Conservation (phyloP, 73 alveolate genomes). For the Blepharisma stoltei region DNA sequence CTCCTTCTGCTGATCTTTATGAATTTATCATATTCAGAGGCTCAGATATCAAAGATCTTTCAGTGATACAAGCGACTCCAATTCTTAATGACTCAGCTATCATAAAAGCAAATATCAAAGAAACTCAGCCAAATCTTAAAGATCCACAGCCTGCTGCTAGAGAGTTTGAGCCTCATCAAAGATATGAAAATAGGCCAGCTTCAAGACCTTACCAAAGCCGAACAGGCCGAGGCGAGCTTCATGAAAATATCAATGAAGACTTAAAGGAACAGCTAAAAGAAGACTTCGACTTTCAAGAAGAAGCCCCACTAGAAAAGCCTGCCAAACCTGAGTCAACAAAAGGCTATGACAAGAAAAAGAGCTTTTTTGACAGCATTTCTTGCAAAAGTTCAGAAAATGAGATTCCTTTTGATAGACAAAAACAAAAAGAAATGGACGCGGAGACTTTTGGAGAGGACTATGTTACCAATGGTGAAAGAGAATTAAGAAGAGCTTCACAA, state of each 20-base stretch:
- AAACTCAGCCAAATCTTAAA: not conserved
- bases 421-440: constrained; percentile 5
- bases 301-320: not conserved
- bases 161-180: not conserved
- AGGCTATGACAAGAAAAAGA: not conserved
- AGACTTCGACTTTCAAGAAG: constrained; percentile 12
- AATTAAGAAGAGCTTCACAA: not conserved
- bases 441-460: constrained; percentile 24
- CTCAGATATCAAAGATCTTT: constrained; percentile 10
- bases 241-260: not conserved
- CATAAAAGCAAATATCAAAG: not conserved
- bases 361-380: constrained; percentile 12
- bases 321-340: not conserved
- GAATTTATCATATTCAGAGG: constrained; percentile 22
- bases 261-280: not conserved
- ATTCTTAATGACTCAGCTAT: not conserved
- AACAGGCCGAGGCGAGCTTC: not conserved
- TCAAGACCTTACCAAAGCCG: constrained; percentile 6
- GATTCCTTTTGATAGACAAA: not conserved
- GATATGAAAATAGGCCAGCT: not conserved
- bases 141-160: not conserved
- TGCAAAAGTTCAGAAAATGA: not conserved
- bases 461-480: not conserved
- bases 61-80: constrained; percentile 14
- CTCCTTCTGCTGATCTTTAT: constrained; percentile 29